Evolutionary conservation across 2,329 filamentous ascomycete genomes (phyloP).

Genomic region (Dothiorella sarmentorum): DNA sequence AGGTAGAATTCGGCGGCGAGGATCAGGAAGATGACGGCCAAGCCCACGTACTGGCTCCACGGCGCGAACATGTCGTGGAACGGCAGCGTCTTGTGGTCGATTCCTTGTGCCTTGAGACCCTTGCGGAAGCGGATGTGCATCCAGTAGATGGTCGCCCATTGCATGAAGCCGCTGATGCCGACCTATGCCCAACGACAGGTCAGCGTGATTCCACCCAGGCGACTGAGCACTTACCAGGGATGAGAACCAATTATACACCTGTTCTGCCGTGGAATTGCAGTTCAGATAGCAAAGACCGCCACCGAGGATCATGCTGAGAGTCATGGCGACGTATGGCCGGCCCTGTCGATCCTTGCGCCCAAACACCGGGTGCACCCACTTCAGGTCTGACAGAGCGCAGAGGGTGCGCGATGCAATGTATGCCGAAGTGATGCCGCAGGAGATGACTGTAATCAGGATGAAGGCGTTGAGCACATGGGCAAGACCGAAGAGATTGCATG

Average conservation of each 20-base stretch:
- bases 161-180: slow-evolving; percentile 34
- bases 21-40: slow-evolving; percentile 38
- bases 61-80: slow-evolving; percentile 17
- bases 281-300: slow-evolving; percentile 42
- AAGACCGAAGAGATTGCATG: slow-evolving; percentile 42
- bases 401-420: slow-evolving; percentile 20
- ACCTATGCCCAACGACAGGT: slow-evolving; percentile 21
- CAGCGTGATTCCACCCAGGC: background rate
- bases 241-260: slow-evolving; percentile 49
- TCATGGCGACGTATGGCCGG: slow-evolving; percentile 27
- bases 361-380: slow-evolving; percentile 17
- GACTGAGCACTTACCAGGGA: slow-evolving; percentile 49
- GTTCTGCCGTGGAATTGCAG: slow-evolving; percentile 38
- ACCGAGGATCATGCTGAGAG: slow-evolving; percentile 28
- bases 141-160: slow-evolving; percentile 34
- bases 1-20: slow-evolving; percentile 47
- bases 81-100: slow-evolving; percentile 16
- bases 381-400: slow-evolving; percentile 10
- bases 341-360: slow-evolving; percentile 18
- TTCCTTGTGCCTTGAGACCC: slow-evolving; percentile 28
- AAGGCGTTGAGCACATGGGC: slow-evolving; percentile 30
- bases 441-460: slow-evolving; percentile 22
- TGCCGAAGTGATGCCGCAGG: slow-evolving; percentile 29
- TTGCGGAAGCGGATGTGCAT: slow-evolving; percentile 32
- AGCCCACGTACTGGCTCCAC: slow-evolving; percentile 13